These are phyloP conservation scores for Dimocarpus longan DNA, from an alignment of 345 rosid species.

Conservation along the genomic window DNA sequence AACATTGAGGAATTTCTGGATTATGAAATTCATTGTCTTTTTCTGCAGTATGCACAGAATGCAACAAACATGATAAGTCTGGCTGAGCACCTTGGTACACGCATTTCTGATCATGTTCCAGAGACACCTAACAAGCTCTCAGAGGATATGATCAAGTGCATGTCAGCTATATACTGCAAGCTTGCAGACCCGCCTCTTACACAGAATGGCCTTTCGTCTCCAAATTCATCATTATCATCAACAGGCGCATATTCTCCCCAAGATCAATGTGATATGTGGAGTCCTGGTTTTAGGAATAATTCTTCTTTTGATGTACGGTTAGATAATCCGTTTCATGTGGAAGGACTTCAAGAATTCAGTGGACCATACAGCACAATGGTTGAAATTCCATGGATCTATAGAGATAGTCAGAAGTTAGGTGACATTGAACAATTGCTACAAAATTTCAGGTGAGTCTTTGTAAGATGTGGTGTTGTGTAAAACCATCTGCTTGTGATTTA, in stretches of 20 bases:
- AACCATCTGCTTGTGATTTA: neutral
- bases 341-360: slow-evolving; percentile 89
- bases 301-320: slow-evolving; percentile 73
- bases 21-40: slow-evolving; percentile 20
- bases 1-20: neutral
- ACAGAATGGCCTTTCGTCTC: slow-evolving; percentile 71
- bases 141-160: slow-evolving; percentile 95
- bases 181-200: slow-evolving; percentile 81
- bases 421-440: slow-evolving; percentile 81
- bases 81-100: slow-evolving; percentile 94
- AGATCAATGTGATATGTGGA: slow-evolving; percentile 74
- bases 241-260: slow-evolving; percentile 70
- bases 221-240: slow-evolving; percentile 77
- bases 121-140: slow-evolving; percentile 89
- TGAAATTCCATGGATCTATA: slow-evolving; percentile 82
- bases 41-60: slow-evolving; percentile 68
- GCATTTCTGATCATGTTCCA: slow-evolving; percentile 85
- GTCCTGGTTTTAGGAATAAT: slow-evolving; percentile 76
- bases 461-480: neutral
- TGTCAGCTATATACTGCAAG: slow-evolving; percentile 88
- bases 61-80: slow-evolving; percentile 75
- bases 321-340: slow-evolving; percentile 86
- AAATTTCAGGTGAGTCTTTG: slow-evolving; percentile 70
- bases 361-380: slow-evolving; percentile 88
- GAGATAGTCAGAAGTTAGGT: slow-evolving; percentile 73